Evolutionary conservation across 495 filamentous ascomycete species (phyloP).

Genomic region (Penicillium macrosclerotiorum): DNA sequence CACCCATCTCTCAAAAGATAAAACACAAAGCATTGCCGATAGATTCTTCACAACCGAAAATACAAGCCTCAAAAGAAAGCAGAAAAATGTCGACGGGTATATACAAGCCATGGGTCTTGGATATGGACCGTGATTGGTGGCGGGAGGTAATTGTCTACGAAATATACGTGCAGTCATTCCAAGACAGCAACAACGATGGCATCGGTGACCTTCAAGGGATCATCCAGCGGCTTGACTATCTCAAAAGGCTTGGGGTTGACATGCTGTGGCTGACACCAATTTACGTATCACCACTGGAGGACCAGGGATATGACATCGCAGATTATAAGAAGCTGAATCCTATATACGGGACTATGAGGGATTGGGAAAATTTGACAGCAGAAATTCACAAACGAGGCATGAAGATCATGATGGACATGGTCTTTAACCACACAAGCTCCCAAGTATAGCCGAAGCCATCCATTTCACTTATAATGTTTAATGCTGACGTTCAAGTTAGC

Average conservation of each 20-base stretch:
- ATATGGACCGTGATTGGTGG: slow-evolving; percentile 18
- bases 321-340: slow-evolving; percentile 56
- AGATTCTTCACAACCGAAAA: too few relatives aligned
- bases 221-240: slow-evolving; percentile 57
- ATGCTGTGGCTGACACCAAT: slow-evolving; percentile 59
- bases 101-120: not conserved
- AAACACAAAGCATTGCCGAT: too few relatives aligned
- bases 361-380: slow-evolving; percentile 52
- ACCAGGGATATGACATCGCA: slow-evolving; percentile 51
- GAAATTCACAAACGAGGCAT: slow-evolving; percentile 49
- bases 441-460: too few relatives aligned
- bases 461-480: too few relatives aligned
- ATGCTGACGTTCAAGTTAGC: too few relatives aligned
- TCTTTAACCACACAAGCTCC: slow-evolving; percentile 54
- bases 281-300: slow-evolving; percentile 46
- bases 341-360: slow-evolving; percentile 51
- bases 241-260: slow-evolving; percentile 56
- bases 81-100: not conserved
- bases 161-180: slow-evolving; percentile 42
- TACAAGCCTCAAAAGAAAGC: too few relatives aligned
- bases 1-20: too few relatives aligned
- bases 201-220: slow-evolving; percentile 63
- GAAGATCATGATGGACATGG: slow-evolving; percentile 57
- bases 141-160: slow-evolving; percentile 25
- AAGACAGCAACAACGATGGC: slow-evolving; percentile 61